Evolutionary conservation across 192 early-diverging fungal genomes (phyloP).

Genomic region (Mortierella claussenii): DNA sequence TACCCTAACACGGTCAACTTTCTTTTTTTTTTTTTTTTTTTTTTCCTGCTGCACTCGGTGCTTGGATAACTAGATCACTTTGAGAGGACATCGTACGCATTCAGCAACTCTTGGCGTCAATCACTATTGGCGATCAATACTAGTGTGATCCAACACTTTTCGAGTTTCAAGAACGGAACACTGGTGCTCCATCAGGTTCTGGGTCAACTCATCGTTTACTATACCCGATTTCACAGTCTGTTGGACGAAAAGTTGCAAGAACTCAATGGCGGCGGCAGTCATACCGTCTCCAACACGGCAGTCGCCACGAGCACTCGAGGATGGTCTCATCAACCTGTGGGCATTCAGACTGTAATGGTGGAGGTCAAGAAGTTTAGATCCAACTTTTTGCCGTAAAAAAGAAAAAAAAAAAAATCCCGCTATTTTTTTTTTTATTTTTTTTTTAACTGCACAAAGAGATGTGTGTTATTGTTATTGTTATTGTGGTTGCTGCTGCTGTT

Average conservation of each 20-base stretch:
- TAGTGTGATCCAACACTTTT: slow-evolving; percentile 90
- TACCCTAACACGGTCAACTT: too few species aligned
- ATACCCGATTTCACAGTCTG: slow-evolving; percentile 86
- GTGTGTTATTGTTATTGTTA: too few species aligned
- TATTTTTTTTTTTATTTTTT: neutral
- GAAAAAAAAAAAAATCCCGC: neutral
- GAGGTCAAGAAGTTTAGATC: slow-evolving; percentile 95
- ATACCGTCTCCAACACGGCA: slow-evolving; percentile 6
- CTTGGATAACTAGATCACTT: slow-evolving; percentile 73
- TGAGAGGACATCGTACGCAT: slow-evolving; percentile 74
- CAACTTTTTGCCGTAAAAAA: slow-evolving; percentile 60
- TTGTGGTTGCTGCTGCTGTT: too few species aligned
- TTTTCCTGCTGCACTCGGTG: too few species aligned
- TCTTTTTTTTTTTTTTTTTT: too few species aligned
- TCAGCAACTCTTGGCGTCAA: slow-evolving; percentile 84
- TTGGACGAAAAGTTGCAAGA: slow-evolving; percentile 80
- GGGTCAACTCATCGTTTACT: slow-evolving; percentile 91
- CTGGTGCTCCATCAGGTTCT: slow-evolving; percentile 90
- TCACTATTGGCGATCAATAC: slow-evolving; percentile 82
- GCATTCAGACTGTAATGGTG: slow-evolving; percentile 93
- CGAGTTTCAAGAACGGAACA: slow-evolving; percentile 96
- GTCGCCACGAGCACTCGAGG: slow-evolving; percentile 24
- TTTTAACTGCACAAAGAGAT: neutral
- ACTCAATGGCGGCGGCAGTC: slow-evolving; percentile 35
- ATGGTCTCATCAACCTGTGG: slow-evolving; percentile 76